A percentile compares a stretch with the other conserved stretches of the same genome.
These are phyloP conservation scores for Scopulariopsis brevicaulis DNA, from an alignment of 2,329 filamentous ascomycete genomes.

Conservation along the genomic window DNA sequence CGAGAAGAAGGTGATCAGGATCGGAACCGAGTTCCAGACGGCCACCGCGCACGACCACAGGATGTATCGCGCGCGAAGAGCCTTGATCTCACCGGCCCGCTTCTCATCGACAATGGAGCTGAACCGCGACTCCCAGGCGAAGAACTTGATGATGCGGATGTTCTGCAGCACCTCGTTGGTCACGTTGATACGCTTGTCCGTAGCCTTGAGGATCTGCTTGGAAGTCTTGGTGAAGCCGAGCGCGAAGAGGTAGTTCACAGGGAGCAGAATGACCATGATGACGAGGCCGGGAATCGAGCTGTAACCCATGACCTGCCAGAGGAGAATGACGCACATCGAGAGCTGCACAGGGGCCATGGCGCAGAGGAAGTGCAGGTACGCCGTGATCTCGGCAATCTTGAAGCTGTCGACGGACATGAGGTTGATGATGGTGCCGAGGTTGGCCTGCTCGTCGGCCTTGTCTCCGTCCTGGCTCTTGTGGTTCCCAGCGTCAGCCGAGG, in stretches of 20 bases:
- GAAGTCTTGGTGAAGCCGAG: conserved; percentile 77
- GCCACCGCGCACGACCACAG: conserved; percentile 88
- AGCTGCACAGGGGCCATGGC: conserved; percentile 85
- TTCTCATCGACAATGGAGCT: conserved; percentile 81
- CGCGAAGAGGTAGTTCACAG: conserved; percentile 82
- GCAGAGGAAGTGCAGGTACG: conserved; percentile 93
- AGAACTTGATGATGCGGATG: conserved; percentile 98
- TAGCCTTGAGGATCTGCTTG: conserved; percentile 83
- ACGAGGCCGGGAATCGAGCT: conserved; percentile 90
- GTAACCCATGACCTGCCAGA: conserved; percentile 83
- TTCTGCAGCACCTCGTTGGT: conserved; percentile 97
- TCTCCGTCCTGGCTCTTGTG: conserved; percentile 24
- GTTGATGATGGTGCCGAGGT: conserved; percentile 97
- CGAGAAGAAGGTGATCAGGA: conserved; percentile 92
- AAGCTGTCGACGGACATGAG: conserved; percentile 99
- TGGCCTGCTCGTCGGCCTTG: conserved; percentile 61
- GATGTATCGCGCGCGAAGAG: conserved; percentile 73
- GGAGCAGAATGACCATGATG: conserved; percentile 80
- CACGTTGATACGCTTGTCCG: conserved; percentile 89
- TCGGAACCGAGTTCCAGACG: conserved; percentile 91
- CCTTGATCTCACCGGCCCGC: conserved; percentile 63
- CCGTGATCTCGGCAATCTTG: conserved; percentile 90
- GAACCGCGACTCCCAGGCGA: conserved; percentile 95
- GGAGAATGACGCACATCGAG: conserved; percentile 63
- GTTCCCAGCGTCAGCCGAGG: conserved; percentile 16